Percentiles rank a stretch among this genome's conserved stretches.
These are phyloP conservation scores for Abrus pulchellus DNA, from an alignment of 306 rosid species.

Conservation along the genomic window DNA sequence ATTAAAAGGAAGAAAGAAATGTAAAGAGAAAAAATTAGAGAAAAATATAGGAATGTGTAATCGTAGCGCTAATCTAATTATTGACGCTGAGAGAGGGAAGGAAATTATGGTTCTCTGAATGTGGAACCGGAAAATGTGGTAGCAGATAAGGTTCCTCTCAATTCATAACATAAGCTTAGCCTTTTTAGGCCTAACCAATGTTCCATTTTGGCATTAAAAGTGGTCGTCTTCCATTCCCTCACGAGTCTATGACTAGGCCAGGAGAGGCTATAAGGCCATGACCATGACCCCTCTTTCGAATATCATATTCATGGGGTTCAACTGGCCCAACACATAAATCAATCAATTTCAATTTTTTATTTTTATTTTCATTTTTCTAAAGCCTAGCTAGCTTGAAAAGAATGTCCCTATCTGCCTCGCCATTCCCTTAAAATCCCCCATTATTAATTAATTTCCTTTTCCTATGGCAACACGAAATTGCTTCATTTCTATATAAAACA, in stretches of 20 bases:
- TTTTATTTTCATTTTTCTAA: not conserved
- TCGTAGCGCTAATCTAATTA: too few species aligned
- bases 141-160: constrained; percentile 44
- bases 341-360: not conserved
- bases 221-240: constrained; percentile 40
- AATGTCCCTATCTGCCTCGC: constrained; percentile 43
- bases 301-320: constrained; percentile 16
- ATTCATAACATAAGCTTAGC: not conserved
- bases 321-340: not conserved
- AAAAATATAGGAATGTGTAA: too few species aligned
- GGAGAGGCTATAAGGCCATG: constrained; percentile 43
- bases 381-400: constrained; percentile 7
- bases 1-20: too few species aligned
- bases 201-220: constrained; percentile 33
- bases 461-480: constrained; percentile 35
- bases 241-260: constrained; percentile 46
- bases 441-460: constrained; percentile 25
- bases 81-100: too few species aligned
- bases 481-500: constrained; percentile 31
- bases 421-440: constrained; percentile 42
- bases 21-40: too few species aligned
- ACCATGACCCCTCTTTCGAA: constrained; percentile 39
- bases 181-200: constrained; percentile 30
- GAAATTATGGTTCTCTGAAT: constrained; percentile 32
- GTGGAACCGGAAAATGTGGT: constrained; percentile 38